phyloP scores from a whole-genome alignment of 352 stramenopile species.

The Phytophthora brassicae region DNA sequence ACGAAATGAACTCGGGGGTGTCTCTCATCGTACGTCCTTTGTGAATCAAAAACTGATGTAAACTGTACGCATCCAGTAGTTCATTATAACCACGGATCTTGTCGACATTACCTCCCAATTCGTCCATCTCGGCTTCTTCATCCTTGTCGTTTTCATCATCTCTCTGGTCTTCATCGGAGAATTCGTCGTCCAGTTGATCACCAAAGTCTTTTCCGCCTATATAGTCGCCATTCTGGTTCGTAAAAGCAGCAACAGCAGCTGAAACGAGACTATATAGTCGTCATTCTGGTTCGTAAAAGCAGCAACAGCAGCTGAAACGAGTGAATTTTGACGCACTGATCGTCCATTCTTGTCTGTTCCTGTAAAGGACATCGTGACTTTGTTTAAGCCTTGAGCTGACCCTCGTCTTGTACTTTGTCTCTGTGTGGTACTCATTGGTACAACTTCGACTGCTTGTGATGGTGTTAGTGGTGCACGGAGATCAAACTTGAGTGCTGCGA shows the following conservation, averaged over 20 bases:
- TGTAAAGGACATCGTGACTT: slow-evolving; percentile 35
- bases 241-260: slow-evolving; percentile 24
- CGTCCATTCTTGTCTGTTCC: slow-evolving; percentile 7
- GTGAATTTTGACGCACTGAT: slow-evolving; percentile 12
- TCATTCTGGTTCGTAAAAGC: slow-evolving; percentile 40
- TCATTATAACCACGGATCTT: slow-evolving; percentile 85
- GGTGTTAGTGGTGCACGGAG: slow-evolving; percentile 29
- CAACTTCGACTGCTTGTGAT: slow-evolving; percentile 2
- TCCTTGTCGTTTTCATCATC: slow-evolving; percentile 24
- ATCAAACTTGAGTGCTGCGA: slow-evolving; percentile 81
- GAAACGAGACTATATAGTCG: slow-evolving; percentile 15
- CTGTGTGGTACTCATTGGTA: slow-evolving; percentile 2
- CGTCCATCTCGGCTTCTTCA: slow-evolving; percentile 50
- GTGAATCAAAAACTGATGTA: slow-evolving; percentile 91
- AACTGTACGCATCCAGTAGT: slow-evolving; percentile 72
- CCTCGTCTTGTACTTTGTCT: slow-evolving; percentile 11
- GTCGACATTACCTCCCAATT: slow-evolving; percentile 70
- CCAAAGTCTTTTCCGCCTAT: slow-evolving; percentile 7
- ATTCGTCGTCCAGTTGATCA: slow-evolving; percentile 23
- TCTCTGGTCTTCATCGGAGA: slow-evolving; percentile 18
- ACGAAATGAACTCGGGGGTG: slow-evolving; percentile 88
- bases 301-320: slow-evolving; percentile 23
- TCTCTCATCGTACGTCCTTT: slow-evolving; percentile 78
- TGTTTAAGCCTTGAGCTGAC: slow-evolving; percentile 21
- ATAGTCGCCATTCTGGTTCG: slow-evolving; percentile 35